Evolutionary conservation across 2,329 filamentous ascomycete species (phyloP), one percentile per base, ranked within the genome.

Genomic region (Xylariaceae sp.): DNA sequence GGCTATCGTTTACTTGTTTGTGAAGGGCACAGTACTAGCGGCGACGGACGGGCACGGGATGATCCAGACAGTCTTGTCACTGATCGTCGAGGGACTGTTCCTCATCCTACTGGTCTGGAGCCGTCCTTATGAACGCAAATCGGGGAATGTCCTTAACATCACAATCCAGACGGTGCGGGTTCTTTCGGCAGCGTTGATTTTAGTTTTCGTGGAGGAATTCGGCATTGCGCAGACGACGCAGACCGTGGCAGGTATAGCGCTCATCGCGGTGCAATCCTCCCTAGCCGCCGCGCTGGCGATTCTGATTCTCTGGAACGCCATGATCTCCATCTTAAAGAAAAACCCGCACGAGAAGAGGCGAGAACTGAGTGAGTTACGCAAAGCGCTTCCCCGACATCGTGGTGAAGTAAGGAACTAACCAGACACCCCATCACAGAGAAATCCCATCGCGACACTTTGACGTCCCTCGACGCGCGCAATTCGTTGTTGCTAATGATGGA

Each of bases 191-290:
- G 80, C 83, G 51, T 96, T 92, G 74, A 89, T 97, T 63, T 75
- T 99, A 61, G 79, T 97, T 48, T 99, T 97, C 65, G 92, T 97
- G 26, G 88, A 97, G 68, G 87, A 97, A 73, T 84, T 99, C 50
- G 89, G 88, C 53, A 86, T 99, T 62, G 80, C 85, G 5, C 86
- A 96, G 71, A 95, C 92, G 9, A 96, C 92, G 9, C 90, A 96
- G 76, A 97, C 94, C 0, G 83, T 97, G 47, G 92, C 89, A 15
- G 94, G 94, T 51, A 83, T 97, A n/a, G 89, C 91, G 15, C 80
- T 99, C 55, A 94, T 97, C 61, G 89, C 86, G n/a, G 80, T 97
- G 5, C 94, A 99, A 72, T 89, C 89, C 0, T 81, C 86, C 0
- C 75, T 99, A 61, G 95, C 92, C 5, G 91, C 81, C 57, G 72